Percentiles rank a stretch among this genome's conserved stretches.
Conservation (phyloP, 441 rosid genomes). For the Populus trichocarpa region DNA sequence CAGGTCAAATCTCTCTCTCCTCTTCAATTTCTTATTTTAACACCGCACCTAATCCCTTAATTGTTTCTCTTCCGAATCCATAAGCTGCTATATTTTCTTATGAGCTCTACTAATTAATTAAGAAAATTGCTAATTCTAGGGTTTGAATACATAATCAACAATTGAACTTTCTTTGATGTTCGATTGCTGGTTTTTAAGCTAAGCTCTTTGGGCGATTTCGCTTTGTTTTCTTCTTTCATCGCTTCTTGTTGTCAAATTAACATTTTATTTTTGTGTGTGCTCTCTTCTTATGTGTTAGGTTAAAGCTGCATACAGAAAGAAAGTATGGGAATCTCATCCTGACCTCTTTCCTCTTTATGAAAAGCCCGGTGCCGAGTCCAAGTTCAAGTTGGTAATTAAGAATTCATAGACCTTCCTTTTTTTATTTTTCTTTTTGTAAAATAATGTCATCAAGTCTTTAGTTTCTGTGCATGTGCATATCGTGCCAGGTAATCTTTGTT, state of each 20-base stretch:
- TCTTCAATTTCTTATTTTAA: neutral
- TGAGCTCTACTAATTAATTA: neutral
- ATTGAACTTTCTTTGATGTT: neutral
- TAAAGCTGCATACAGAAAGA: conserved; percentile 75
- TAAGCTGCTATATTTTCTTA: too few species aligned
- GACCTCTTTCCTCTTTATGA: conserved; percentile 68
- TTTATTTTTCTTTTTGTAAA: neutral
- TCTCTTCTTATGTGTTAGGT: conserved; percentile 31
- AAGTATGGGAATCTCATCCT: conserved; percentile 90
- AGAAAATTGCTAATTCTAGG: neutral
- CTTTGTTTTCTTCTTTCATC: neutral
- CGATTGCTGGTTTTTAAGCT: neutral
- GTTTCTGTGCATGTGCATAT: neutral
- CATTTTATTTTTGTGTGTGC: neutral
- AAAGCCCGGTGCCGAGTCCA: conserved; percentile 62
- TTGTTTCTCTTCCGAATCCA: neutral
- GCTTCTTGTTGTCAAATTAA: neutral
- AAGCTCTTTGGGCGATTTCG: neutral
- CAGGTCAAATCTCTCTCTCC: conserved; percentile 36
- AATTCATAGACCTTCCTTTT: neutral
- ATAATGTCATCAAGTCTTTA: neutral
- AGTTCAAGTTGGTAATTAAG: conserved; percentile 58
- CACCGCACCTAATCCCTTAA: neutral
- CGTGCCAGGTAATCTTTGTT: neutral
- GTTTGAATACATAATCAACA: neutral